phyloP scores from a whole-genome alignment of 768 basidiomycete species.

The Pleurotus tuoliensis region DNA sequence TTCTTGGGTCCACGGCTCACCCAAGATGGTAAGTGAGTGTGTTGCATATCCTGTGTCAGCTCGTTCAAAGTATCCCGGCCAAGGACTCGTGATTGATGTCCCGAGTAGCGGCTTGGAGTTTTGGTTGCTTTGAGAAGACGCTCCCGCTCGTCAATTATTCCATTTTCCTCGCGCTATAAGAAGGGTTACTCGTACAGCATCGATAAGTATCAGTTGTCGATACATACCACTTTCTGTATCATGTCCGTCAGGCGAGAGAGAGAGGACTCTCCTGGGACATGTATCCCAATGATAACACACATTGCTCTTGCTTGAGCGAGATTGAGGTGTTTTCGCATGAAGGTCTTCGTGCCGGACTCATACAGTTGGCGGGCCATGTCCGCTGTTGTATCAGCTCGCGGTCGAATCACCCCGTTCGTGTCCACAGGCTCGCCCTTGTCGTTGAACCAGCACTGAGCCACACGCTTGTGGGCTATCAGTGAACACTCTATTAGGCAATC shows the following conservation, averaged over 20 bases:
- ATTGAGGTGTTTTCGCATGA: not conserved
- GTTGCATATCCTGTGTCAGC: constrained; percentile 14
- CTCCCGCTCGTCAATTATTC: not conserved
- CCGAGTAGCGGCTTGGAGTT: not conserved
- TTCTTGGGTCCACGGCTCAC: not conserved
- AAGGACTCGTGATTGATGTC: constrained; percentile 2
- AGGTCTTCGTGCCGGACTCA: not conserved
- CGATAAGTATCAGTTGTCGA: no score
- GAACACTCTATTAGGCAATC: not conserved
- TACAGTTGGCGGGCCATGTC: not conserved
- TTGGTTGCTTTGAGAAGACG: not conserved
- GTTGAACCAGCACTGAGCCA: not conserved
- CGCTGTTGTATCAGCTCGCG: not conserved
- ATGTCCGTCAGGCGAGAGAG: no score
- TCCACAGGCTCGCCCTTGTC: not conserved
- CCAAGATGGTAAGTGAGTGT: constrained; percentile 17
- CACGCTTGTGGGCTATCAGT: not conserved
- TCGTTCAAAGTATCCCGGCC: not conserved
- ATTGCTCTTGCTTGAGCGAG: not conserved
- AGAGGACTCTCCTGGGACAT: no score
- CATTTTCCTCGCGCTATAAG: not conserved
- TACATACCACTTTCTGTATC: no score
- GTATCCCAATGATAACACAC: not conserved
- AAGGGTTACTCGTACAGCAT: not conserved
- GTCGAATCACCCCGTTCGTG: not conserved